Conservation (phyloP, 495 filamentous ascomycete genomes). For the Sordaria brevicollis region DNA sequence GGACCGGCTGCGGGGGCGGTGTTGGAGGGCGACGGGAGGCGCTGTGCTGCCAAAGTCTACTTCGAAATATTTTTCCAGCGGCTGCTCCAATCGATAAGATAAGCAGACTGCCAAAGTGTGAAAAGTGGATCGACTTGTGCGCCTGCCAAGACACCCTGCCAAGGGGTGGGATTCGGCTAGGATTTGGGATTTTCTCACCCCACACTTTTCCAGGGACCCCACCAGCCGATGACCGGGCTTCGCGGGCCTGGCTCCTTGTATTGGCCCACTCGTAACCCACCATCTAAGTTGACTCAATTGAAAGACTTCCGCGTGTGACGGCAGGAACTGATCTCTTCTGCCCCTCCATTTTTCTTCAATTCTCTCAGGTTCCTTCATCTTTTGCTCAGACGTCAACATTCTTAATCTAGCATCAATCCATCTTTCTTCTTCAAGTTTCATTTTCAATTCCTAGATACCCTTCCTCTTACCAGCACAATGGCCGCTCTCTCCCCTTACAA, state of each 20-base stretch:
- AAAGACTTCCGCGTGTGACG: neutral
- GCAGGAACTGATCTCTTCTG: neutral
- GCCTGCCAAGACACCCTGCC: neutral
- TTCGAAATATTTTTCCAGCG: constrained; percentile 24
- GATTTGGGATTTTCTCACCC: neutral
- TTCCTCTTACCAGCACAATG: constrained; percentile 9
- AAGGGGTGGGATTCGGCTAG: neutral
- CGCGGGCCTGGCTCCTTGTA: neutral
- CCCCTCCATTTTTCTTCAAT: neutral
- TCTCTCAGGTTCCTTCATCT: neutral
- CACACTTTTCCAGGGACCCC: neutral
- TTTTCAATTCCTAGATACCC: neutral
- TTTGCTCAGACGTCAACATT: neutral
- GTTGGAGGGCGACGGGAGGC: neutral
- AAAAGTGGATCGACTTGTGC: neutral
- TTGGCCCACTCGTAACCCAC: neutral
- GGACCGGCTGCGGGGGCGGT: neutral
- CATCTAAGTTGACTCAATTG: neutral
- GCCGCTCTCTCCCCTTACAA: constrained; percentile 40
- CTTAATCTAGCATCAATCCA: neutral
- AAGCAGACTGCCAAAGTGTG: constrained; percentile 4
- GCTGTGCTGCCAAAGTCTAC: neutral
- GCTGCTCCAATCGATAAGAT: constrained; percentile 19
- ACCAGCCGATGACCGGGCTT: neutral
- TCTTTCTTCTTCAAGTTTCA: neutral